Evolutionary conservation across 805 yeast genomes (phyloP), one percentile per base, ranked within the genome.

Genomic region (Sungouiozyma intestinalis): DNA sequence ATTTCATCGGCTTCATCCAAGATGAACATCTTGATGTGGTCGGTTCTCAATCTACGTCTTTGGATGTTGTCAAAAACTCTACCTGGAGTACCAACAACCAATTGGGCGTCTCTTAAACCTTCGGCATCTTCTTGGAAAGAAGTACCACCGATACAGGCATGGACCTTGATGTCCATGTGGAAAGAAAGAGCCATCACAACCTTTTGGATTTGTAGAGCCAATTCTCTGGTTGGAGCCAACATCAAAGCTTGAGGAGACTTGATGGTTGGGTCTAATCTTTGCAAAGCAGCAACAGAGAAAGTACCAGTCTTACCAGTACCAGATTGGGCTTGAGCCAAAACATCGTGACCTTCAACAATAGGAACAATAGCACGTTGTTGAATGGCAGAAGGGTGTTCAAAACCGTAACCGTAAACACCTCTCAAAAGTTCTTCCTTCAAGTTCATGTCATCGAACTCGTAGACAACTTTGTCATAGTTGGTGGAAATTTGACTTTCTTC

Each of bases 261-360:
- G 61, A 74, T 69, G 52, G 71, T 69, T 55, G 79, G 74, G 64
- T 88, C 95, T 47, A 87, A 75, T 66, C 74, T 75, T 66, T 77
- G 81, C 58, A 79, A 73, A 58, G 80, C 79, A 54, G 81, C 81
- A 52, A 90, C 86, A 49, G 97, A 76, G 73, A 92, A 92, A 38
- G 98, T 92, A 50, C 97, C 98, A 21, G 98, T 92, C 71, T 92
- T 92, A 68, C 98, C 98, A 39, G 98, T 92, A 68, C 98, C 98
- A 32, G 96, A 86, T 69, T 92, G 98, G 45, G 98, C 97, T 71
- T 92, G 98, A 47, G 98, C 98, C 49, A 92, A 78, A 42, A 88
- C 94, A 66, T 92, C 98, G 66, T 87, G 80, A 44, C 96, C 96
- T 60, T 79, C 81, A 56, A 87, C 82, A 65, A 92, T 88, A 64